A percentile compares a stretch with the other conserved stretches of the same genome.
These are phyloP conservation scores for Hortiboletus flavorubellus DNA, from an alignment of 768 basidiomycete genomes.

Conservation along the genomic window DNA sequence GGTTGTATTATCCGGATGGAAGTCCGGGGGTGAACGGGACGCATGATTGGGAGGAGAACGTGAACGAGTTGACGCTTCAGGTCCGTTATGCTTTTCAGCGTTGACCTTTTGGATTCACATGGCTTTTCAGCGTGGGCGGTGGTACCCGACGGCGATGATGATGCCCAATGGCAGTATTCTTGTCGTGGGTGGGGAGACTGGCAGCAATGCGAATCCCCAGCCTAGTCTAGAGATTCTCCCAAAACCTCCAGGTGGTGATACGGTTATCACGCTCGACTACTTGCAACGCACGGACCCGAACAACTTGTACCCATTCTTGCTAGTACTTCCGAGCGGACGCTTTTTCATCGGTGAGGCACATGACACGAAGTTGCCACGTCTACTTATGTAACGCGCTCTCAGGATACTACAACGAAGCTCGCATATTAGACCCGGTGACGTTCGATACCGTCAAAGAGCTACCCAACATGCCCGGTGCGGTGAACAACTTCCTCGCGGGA, in stretches of 20 bases:
- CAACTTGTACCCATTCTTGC: conserved; percentile 76
- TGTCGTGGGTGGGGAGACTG: conserved; percentile 71
- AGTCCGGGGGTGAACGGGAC: conserved; percentile 65
- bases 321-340: conserved; percentile 64
- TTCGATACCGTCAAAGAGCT: conserved; percentile 56
- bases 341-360: conserved; percentile 61
- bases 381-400: background rate
- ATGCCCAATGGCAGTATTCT: conserved; percentile 72
- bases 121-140: conserved; percentile 51
- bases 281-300: conserved; percentile 71
- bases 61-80: conserved; percentile 54
- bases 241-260: conserved; percentile 59
- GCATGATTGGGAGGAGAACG: conserved; percentile 79
- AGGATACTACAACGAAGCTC: conserved; percentile 82
- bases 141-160: conserved; percentile 72
- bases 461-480: conserved; percentile 74
- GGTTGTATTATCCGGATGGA: conserved; percentile 72
- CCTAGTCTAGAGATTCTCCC: conserved; percentile 74
- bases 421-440: conserved; percentile 63
- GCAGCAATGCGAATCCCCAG: conserved; percentile 61
- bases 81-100: conserved; percentile 29
- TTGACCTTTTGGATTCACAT: background rate
- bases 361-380: background rate
- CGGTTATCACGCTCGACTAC: conserved; percentile 60
- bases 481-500: conserved; percentile 67